Evolutionary conservation across 345 rosid genomes (phyloP), one percentile per base, ranked within the genome.

Genomic region (Barbarea vulgaris): DNA sequence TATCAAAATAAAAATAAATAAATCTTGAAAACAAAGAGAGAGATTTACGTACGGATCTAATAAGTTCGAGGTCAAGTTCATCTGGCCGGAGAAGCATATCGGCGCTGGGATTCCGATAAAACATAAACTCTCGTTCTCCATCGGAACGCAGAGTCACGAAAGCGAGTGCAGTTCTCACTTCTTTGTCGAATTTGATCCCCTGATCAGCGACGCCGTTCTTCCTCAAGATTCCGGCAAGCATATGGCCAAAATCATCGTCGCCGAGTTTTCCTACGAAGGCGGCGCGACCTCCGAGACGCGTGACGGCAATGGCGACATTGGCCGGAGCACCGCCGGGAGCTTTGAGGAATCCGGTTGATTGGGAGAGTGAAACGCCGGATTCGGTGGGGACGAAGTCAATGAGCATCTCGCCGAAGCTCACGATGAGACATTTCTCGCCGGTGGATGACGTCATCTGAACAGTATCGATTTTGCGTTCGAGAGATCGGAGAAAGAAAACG

Each of bases 241-340:
- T 88, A 42, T 78, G 74, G 6, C 91, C 96, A 56, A 85, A 88
- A 48, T 87, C 91, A 74, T 90, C 93, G 41, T 85, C 88, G 7
- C 96, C 91, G 0, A 80, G 73, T 79, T 85, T 85, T 27, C 88
- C 93, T 1, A 86, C 80, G 57, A 83, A 83, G 56, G 88, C 87
- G 1, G 89, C 77, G 0, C 81, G 83, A 60, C 85, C 89, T 9
- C 87, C 89, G 5, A 86, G 78, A 64, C 81, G 86, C n/a, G 86
- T 64, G 0, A 86, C 67, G 25, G 25, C 25, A 24, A 24, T 83
- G 6, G 88, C 87, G 2, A 83, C 90, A 68, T 88, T 86, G 33
- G 93, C 87, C 22, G 90, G 93, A 46, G 86, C 90, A 41, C 87
- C 88, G 15, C 87, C 85, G 4, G 93, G 84, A 65, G 86, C 90